Conservation (phyloP, 2,329 filamentous ascomycete species). For the Fusarium pseudonygamai region DNA sequence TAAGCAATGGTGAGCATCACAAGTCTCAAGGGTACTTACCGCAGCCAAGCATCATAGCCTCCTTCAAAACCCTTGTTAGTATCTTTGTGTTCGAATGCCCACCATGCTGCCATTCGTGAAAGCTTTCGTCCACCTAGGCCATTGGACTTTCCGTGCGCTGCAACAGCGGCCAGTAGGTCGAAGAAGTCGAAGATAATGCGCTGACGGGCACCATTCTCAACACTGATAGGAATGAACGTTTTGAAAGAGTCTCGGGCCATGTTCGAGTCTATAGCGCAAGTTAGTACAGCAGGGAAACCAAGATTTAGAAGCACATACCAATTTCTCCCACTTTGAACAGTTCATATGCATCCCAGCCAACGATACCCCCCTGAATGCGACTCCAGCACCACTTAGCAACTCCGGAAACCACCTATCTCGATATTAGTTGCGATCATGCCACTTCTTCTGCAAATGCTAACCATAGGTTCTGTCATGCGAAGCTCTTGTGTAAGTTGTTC, state of each 20-base stretch:
- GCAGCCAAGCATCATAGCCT: conserved; percentile 89
- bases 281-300: conserved; percentile 23
- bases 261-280: conserved; percentile 75
- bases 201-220: conserved; percentile 84
- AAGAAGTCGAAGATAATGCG: conserved; percentile 97
- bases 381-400: conserved; percentile 99
- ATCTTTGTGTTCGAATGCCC: conserved; percentile 94
- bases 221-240: conserved; percentile 94
- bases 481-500: conserved; percentile 83
- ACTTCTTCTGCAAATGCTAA: conserved; percentile 55
- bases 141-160: conserved; percentile 92
- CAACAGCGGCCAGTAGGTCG: conserved; percentile 88
- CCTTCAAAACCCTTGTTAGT: conserved; percentile 92
- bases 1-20: conserved; percentile 28
- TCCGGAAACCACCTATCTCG: conserved; percentile 81
- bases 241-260: conserved; percentile 93
- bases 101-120: conserved; percentile 96
- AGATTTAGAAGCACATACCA: conserved; percentile 60
- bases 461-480: conserved; percentile 92
- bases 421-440: conserved; percentile 36
- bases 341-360: conserved; percentile 97
- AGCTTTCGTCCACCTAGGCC: conserved; percentile 93
- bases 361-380: conserved; percentile 86
- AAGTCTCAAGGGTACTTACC: conserved; percentile 58
- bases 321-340: conserved; percentile 94